phyloP scores from a whole-genome alignment of 208 protist genomes.

The Wallacemonas collosoma region DNA sequence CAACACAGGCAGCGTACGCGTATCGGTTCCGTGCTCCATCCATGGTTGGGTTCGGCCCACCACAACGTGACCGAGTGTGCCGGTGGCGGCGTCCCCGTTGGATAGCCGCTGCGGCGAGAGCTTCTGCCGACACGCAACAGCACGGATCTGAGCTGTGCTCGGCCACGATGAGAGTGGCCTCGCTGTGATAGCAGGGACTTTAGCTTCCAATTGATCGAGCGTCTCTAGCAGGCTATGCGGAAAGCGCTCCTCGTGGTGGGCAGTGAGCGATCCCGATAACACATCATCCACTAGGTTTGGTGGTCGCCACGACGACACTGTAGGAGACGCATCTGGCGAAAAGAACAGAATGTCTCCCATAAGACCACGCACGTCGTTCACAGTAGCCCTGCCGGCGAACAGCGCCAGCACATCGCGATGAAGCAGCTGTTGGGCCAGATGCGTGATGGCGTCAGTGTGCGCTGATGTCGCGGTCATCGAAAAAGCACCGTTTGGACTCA shows the following conservation, averaged over 20 bases:
- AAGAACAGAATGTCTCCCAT: slow-evolving; percentile 51
- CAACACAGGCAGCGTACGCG: not conserved
- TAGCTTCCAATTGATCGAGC: not conserved
- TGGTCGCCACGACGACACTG: not conserved
- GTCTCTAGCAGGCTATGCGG: not conserved
- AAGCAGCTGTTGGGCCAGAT: slow-evolving; percentile 12
- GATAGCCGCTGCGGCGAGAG: not conserved
- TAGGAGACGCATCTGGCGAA: not conserved
- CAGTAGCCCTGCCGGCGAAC: slow-evolving; percentile 42
- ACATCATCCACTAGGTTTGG: slow-evolving; percentile 1
- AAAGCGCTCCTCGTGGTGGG: not conserved
- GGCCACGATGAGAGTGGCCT: not conserved
- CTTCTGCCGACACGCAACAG: not conserved
- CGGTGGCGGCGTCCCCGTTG: no score
- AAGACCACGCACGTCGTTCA: slow-evolving; percentile 52
- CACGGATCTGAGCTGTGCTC: not conserved
- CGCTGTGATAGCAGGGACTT: not conserved
- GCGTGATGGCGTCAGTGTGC: not conserved
- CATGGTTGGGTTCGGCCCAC: slow-evolving; percentile 14
- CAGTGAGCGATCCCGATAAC: not conserved
- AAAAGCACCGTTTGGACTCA: not conserved
- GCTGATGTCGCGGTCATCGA: not conserved
- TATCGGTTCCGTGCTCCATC: slow-evolving; percentile 2
- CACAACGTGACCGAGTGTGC: not conserved
- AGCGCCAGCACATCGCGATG: slow-evolving; percentile 44